Conservation (phyloP, 257 asterid genomes). For the Solanum ossicruentum region DNA sequence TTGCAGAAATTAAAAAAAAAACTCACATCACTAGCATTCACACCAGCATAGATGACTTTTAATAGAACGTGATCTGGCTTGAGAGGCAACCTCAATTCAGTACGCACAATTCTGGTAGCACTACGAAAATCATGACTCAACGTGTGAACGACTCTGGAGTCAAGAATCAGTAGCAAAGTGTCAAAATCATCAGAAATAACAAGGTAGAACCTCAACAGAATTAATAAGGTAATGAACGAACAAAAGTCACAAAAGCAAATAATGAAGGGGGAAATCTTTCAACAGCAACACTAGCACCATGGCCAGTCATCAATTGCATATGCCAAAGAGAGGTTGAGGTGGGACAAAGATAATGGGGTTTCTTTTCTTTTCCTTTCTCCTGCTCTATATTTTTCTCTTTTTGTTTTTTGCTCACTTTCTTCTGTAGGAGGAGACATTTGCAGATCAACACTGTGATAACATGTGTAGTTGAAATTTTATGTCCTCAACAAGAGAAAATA, state of each 20-base stretch:
- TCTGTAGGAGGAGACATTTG: neutral
- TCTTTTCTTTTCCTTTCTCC: neutral
- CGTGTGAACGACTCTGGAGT: slow-evolving; percentile 69
- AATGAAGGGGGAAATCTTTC: neutral
- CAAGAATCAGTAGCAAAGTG: slow-evolving; percentile 4
- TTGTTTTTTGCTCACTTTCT: neutral
- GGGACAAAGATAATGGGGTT: neutral
- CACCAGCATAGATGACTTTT: slow-evolving; percentile 94
- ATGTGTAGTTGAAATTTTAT: neutral
- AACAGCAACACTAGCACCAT: neutral
- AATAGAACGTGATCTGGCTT: slow-evolving; percentile 70
- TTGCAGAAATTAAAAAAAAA: neutral
- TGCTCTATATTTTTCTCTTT: neutral
- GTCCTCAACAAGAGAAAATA: neutral
- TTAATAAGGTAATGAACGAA: neutral
- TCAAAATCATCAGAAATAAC: slow-evolving; percentile 4
- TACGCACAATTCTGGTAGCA: slow-evolving; percentile 57
- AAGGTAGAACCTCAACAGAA: neutral
- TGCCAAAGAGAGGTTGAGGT: neutral
- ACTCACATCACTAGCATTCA: slow-evolving; percentile 97
- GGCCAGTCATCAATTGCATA: neutral
- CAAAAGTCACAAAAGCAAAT: neutral
- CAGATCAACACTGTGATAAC: neutral
- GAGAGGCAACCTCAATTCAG: slow-evolving; percentile 53
- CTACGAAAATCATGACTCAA: slow-evolving; percentile 75